Conservation (phyloP, 1,284 basidiomycete species). For the Sanghuangporus sanghuang region DNA sequence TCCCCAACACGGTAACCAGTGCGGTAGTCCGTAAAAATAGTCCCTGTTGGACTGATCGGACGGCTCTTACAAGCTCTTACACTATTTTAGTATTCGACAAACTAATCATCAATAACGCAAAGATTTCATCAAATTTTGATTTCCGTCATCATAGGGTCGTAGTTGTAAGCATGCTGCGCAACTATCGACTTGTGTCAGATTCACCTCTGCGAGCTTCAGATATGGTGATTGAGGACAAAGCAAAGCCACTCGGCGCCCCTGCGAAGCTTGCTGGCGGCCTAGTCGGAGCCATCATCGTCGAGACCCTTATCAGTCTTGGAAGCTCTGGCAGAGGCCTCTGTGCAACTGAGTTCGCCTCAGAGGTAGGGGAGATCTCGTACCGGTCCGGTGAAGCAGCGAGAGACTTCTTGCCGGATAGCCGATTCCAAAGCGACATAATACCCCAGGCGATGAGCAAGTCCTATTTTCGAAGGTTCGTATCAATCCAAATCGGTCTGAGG, state of each 20-base stretch:
- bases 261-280: not conserved
- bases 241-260: not conserved
- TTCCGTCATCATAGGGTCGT: not conserved
- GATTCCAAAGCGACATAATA: not conserved
- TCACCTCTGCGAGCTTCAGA: not conserved
- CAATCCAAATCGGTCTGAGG: not conserved
- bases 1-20: not conserved
- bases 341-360: not conserved
- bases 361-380: not conserved
- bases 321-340: not conserved
- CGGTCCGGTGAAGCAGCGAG: not conserved
- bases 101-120: not conserved
- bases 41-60: not conserved
- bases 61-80: not conserved
- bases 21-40: no score
- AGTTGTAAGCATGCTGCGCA: not conserved
- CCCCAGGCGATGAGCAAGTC: constrained; percentile 3
- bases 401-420: not conserved
- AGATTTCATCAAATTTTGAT: not conserved
- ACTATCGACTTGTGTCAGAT: not conserved
- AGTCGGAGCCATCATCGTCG: not conserved
- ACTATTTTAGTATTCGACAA: not conserved
- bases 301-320: not conserved
- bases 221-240: not conserved
- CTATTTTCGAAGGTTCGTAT: not conserved